Evolutionary conservation across 2,329 filamentous ascomycete genomes (phyloP), one percentile per base, ranked within the genome.

Genomic region (Ophiostoma sp.): DNA sequence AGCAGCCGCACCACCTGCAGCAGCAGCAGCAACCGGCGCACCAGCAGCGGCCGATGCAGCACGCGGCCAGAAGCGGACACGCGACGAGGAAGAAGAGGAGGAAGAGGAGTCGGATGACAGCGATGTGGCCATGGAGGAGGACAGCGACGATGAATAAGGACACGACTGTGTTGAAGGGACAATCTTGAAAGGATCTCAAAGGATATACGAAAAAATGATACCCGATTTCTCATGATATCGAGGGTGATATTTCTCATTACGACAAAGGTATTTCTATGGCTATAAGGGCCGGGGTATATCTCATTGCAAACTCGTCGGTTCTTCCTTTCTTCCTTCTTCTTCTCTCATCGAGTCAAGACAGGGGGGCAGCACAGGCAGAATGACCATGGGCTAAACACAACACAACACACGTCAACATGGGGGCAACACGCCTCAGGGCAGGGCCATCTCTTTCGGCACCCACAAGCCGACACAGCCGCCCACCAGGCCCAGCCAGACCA

Each of bases 401-500:
- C 33, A 59, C 33, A 33, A 11, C 12, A 28, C 17, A 39, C 68
- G 12, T 2, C 63, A 31, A 2, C 12, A 48, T 11, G 11, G n/a
- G n/a, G 12, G 12, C n/a, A 4, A 2, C 9, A n/a, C 45, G 22
- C 2, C 57, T 81, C 75, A 82, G 75, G 79, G 76, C 75, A 84
- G 77, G 69, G 86, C 88, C 87, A 95, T 88, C 79, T 91, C 89
- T 78, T 88, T 87, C 73, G 93, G 93, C 75, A 97, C 85, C 86
- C 90, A 90, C 76, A 98, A 85, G 73, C 93, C 93, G 55, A 97
- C 92, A 77, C 90, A 91, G 70, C 89, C 89, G 74, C 95, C 95
- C 61, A 97, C 89, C 73, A 97, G 84, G n/a, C 95, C 95, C 75
- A 98, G 86, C 95, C 95, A 98, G 72, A 94, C 84, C 83, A 94